Conservation (phyloP, 208 protist genomes). For the Acanthamoeba lenticulata region DNA sequence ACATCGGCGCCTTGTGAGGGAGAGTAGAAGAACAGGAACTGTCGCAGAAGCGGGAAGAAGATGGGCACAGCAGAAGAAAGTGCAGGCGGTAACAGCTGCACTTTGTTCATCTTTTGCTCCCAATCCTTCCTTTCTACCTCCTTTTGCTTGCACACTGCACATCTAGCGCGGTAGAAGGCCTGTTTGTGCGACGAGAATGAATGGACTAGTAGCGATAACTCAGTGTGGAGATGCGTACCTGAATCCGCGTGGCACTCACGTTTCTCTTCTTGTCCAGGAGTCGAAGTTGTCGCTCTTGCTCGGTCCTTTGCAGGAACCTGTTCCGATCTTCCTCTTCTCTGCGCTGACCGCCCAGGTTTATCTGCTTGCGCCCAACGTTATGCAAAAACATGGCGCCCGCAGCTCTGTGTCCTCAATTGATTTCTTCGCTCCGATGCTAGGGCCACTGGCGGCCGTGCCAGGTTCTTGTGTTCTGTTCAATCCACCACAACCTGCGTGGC, state of each 20-base stretch:
- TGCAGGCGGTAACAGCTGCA: constrained; percentile 22
- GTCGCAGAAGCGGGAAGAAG: constrained; percentile 59
- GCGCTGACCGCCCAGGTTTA: constrained; percentile 35
- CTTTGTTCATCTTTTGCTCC: not conserved
- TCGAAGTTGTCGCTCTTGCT: constrained; percentile 2
- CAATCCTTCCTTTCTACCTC: not conserved
- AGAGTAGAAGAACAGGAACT: constrained; percentile 47
- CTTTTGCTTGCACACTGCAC: not conserved
- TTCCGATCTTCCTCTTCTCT: not conserved
- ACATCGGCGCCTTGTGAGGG: not conserved
- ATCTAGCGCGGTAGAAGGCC: not conserved
- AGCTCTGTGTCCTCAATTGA: too few species aligned
- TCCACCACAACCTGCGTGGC: too few species aligned
- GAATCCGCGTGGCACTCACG: not conserved
- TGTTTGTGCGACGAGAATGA: not conserved
- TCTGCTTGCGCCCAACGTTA: not conserved
- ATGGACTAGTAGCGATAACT: not conserved
- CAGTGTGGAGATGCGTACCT: not conserved
- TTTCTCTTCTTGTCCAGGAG: constrained; percentile 33
- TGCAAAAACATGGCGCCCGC: constrained; percentile 18
- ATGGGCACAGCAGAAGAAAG: constrained; percentile 20
- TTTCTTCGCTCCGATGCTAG: too few species aligned
- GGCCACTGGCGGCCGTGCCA: too few species aligned
- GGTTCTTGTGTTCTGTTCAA: too few species aligned
- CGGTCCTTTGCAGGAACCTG: constrained; percentile 22